Conservation (phyloP, 2,329 filamentous ascomycete genomes). For the Cladosporium sp. region DNA sequence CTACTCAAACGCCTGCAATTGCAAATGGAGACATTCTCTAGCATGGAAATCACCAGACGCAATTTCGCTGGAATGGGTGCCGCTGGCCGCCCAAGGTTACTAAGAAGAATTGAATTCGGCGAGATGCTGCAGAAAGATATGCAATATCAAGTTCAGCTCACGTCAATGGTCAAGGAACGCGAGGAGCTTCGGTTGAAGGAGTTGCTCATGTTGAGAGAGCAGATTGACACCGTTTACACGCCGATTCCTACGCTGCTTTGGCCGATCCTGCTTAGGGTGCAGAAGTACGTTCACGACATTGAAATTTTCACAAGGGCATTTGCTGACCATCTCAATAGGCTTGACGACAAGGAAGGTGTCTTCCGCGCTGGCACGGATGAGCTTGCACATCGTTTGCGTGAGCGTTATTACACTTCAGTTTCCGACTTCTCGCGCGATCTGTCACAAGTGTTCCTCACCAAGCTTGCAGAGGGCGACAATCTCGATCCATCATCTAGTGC, state of each 20-base stretch:
- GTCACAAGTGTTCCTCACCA: slow-evolving; percentile 47
- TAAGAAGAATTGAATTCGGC: slow-evolving; percentile 84
- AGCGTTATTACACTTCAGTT: slow-evolving; percentile 58
- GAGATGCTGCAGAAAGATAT: slow-evolving; percentile 72
- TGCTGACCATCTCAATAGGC: slow-evolving; percentile 47
- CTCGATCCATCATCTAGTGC: slow-evolving; percentile 16
- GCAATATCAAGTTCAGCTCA: slow-evolving; percentile 67
- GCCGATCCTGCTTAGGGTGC: slow-evolving; percentile 74
- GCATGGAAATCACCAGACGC: slow-evolving; percentile 91
- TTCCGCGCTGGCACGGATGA: slow-evolving; percentile 53
- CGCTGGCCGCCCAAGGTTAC: slow-evolving; percentile 70
- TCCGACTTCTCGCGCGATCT: slow-evolving; percentile 58
- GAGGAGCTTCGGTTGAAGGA: slow-evolving; percentile 75
- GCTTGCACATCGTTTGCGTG: slow-evolving; percentile 51
- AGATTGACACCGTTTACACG: slow-evolving; percentile 89
- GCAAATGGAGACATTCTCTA: slow-evolving; percentile 93
- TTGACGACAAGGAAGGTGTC: slow-evolving; percentile 54
- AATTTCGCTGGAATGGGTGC: slow-evolving; percentile 96
- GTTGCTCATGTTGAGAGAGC: slow-evolving; percentile 68
- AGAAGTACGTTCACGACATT: slow-evolving; percentile 59
- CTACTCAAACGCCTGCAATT: slow-evolving; percentile 89
- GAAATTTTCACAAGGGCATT: neutral
- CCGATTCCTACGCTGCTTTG: slow-evolving; percentile 73
- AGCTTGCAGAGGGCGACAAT: slow-evolving; percentile 33
- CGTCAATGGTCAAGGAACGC: slow-evolving; percentile 66